Percentiles rank a stretch among this genome's conserved stretches.
These are phyloP conservation scores for Globisporangium irregulare DNA, from an alignment of 352 stramenopile genomes.

Conservation along the genomic window DNA sequence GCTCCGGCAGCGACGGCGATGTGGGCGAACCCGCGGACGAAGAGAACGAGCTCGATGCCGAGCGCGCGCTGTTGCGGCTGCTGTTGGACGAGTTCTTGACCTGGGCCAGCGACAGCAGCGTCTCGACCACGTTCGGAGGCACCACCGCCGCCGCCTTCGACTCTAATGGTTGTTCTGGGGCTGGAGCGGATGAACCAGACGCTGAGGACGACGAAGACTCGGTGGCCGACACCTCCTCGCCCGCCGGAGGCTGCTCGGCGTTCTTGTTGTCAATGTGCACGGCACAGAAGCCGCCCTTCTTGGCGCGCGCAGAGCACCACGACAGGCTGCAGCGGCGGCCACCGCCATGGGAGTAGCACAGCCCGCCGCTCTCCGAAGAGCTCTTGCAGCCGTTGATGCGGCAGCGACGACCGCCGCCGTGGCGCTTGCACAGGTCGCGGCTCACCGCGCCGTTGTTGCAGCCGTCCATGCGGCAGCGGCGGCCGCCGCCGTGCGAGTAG, in stretches of 20 bases:
- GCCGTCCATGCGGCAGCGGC: constrained; percentile 58
- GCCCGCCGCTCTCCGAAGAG: constrained; percentile 62
- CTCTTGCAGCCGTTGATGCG: constrained; percentile 67
- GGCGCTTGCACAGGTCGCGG: constrained; percentile 77
- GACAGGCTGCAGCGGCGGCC: constrained; percentile 61
- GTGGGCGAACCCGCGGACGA: constrained; percentile 9
- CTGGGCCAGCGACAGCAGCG: constrained; percentile 61
- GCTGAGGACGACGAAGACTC: not conserved
- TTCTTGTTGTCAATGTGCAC: constrained; percentile 45
- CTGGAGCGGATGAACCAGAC: not conserved
- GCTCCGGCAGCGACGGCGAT: constrained; percentile 17
- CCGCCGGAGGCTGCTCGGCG: constrained; percentile 18
- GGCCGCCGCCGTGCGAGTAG: constrained; percentile 71
- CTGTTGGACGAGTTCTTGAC: constrained; percentile 14
- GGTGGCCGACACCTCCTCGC: not conserved
- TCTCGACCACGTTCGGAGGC: constrained; percentile 57
- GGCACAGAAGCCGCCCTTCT: constrained; percentile 71
- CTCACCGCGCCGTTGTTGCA: constrained; percentile 77
- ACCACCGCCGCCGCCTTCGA: constrained; percentile 15
- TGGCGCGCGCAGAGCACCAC: constrained; percentile 69
- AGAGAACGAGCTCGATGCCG: constrained; percentile 3
- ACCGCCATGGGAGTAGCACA: constrained; percentile 78
- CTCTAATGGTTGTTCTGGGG: not conserved
- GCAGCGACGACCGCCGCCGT: constrained; percentile 68
- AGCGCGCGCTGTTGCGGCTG: not conserved